Evolutionary conservation across 2,329 filamentous ascomycete genomes (phyloP), one percentile per base, ranked within the genome.

Genomic region (Ophiocordyceps camponoti-saundersi): DNA sequence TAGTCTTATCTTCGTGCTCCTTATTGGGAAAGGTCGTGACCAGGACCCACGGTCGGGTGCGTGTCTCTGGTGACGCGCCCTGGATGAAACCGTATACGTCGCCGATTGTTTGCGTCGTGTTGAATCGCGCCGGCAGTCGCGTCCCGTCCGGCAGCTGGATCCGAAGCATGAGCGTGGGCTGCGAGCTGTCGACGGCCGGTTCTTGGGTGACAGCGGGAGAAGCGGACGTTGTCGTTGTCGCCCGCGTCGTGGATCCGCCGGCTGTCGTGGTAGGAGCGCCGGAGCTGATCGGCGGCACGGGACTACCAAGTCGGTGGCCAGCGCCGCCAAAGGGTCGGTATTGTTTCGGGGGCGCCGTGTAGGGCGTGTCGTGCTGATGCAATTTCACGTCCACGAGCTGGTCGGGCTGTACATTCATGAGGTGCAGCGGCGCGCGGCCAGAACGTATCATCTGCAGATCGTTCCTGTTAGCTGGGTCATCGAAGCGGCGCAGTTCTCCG

Each of bases 21-120:
- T 86, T 88, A 57, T 78, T 86, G 5, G 85, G 85, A 62, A 92
- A 92, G 0, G 85, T 90, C 0, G 85, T 92, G 52, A 82, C 83
- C 42, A 93, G 67, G 3, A 85, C 81, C 71, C 82, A 92, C 4
- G 71, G 55, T n/a, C 85, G 72, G 39, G 63, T 58, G 29, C 67
- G 65, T 45, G 75, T 73, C 7, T 71, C 71, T 0, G 78, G 60
- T 23, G 75, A 80, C 0, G 83, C 73, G n/a, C 73, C 70, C 49
- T 75, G 67, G 50, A 90, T 77, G 55, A 90, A 90, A 10, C 71
- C 68, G 61, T 92, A 90, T 10, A 93, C 73, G 53, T 90, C 82
- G 16, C 78, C 81, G 44, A 93, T 66, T 0, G 85, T 92, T 55
- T 87, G 80, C 0, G 75, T 80, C 0, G 81, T 80, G 66, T 92